Percentiles rank a stretch among this genome's conserved stretches.
Evolutionary conservation across 441 rosid genomes (phyloP).

Genomic region (Euphorbia neoarborescens): DNA sequence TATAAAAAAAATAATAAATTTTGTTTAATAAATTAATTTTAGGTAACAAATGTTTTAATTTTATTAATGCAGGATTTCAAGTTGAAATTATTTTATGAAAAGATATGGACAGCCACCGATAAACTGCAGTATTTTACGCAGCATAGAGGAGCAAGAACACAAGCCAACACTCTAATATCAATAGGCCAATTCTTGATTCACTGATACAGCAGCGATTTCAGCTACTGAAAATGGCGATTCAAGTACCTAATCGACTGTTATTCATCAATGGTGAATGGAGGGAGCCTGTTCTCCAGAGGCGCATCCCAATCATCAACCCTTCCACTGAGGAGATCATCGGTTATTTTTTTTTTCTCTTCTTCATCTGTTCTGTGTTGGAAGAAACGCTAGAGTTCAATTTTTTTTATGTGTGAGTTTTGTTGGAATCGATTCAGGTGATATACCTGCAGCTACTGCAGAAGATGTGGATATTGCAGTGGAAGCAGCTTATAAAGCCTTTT

Average conservation of each 20-base stretch:
- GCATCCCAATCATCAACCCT: constrained; percentile 71
- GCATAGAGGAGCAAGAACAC: neutral
- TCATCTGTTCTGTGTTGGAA: neutral
- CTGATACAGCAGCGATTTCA: neutral
- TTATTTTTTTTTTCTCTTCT: constrained; percentile 11
- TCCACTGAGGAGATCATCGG: constrained; percentile 76
- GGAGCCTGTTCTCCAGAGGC: constrained; percentile 56
- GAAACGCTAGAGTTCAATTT: neutral
- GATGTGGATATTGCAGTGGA: constrained; percentile 88
- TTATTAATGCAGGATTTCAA: no score
- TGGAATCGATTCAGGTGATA: constrained; percentile 45
- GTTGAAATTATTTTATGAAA: neutral
- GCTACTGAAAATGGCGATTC: constrained; percentile 36
- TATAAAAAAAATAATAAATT: no score
- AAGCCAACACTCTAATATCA: neutral
- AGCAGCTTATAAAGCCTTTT: constrained; percentile 70
- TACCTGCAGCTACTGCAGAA: constrained; percentile 89
- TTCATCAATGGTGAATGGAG: constrained; percentile 85
- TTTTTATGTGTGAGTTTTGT: neutral
- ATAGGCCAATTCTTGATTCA: neutral
- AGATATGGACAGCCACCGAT: neutral
- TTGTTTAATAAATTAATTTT: no score
- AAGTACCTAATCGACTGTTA: constrained; percentile 55
- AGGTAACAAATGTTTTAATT: no score
- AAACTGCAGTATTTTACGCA: neutral